Conservation (phyloP, 306 rosid species). For the Styphnolobium japonicum region DNA sequence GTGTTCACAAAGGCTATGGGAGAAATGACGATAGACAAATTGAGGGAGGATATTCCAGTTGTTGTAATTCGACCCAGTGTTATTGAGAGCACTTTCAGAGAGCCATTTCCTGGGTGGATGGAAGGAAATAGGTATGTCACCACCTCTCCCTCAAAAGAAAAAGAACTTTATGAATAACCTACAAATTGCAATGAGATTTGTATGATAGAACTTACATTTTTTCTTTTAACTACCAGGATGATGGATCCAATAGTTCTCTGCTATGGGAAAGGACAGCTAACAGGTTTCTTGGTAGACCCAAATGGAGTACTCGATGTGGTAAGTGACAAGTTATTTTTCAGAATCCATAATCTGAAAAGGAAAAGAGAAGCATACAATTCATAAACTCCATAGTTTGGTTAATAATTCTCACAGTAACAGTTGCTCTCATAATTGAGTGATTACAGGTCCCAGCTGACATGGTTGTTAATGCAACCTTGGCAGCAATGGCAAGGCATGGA, state of each 20-base stretch:
- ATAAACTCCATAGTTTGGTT: neutral
- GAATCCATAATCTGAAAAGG: neutral
- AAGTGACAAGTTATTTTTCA: constrained; percentile 19
- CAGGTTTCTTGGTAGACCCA: constrained; percentile 85
- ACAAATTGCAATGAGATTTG: neutral
- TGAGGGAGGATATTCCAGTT: constrained; percentile 83
- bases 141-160: neutral
- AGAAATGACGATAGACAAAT: constrained; percentile 80
- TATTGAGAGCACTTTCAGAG: constrained; percentile 87
- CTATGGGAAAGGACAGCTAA: constrained; percentile 92
- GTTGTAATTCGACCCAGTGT: constrained; percentile 89
- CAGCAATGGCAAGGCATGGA: constrained; percentile 92
- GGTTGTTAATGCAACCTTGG: constrained; percentile 91
- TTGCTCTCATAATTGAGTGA: constrained; percentile 5
- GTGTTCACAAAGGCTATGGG: constrained; percentile 99
- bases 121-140: constrained; percentile 80
- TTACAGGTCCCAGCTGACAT: constrained; percentile 90
- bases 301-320: constrained; percentile 91
- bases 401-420: neutral
- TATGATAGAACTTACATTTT: constrained; percentile 15
- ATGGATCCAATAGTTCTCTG: constrained; percentile 93
- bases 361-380: neutral
- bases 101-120: constrained; percentile 99
- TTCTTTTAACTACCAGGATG: constrained; percentile 54
- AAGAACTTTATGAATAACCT: neutral